A percentile compares a stretch with the other conserved stretches of the same genome.
Evolutionary conservation across 176 grass and related monocot species (phyloP).

Genomic region (Aegilops umbellulata): DNA sequence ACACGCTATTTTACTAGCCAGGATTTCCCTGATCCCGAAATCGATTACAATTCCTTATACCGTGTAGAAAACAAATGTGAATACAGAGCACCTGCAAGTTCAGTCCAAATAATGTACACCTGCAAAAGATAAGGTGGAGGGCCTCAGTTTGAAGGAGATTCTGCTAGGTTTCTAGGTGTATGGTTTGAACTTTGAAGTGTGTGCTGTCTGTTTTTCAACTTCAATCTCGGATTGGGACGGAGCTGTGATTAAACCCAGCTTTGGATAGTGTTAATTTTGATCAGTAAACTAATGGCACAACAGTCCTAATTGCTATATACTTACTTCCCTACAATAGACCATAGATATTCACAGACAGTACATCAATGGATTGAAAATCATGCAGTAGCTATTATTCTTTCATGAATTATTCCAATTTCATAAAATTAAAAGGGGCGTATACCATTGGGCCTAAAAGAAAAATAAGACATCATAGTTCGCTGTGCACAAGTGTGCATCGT

Average conservation of each 20-base stretch:
- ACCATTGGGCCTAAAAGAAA: background rate
- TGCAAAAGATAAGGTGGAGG: background rate
- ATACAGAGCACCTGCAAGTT: background rate
- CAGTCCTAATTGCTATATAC: background rate
- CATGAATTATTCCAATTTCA: background rate
- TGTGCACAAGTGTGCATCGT: background rate
- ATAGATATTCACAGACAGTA: background rate
- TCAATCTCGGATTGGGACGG: background rate
- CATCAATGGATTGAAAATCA: background rate
- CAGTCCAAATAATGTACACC: background rate
- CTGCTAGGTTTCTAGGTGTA: background rate
- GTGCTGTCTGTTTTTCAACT: background rate
- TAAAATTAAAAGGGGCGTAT: background rate
- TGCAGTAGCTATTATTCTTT: background rate
- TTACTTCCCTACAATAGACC: background rate
- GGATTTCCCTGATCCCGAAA: background rate
- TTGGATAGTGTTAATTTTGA: background rate
- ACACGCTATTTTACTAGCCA: background rate
- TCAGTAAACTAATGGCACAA: background rate
- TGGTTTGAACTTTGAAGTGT: background rate
- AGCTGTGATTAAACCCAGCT: background rate
- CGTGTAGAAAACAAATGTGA: background rate
- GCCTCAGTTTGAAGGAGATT: background rate
- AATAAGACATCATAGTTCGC: background rate
- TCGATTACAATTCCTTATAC: background rate